These are phyloP conservation scores for Penicillium aurantiogriseum DNA, from an alignment of 2,329 filamentous ascomycete genomes.

Conservation along the genomic window DNA sequence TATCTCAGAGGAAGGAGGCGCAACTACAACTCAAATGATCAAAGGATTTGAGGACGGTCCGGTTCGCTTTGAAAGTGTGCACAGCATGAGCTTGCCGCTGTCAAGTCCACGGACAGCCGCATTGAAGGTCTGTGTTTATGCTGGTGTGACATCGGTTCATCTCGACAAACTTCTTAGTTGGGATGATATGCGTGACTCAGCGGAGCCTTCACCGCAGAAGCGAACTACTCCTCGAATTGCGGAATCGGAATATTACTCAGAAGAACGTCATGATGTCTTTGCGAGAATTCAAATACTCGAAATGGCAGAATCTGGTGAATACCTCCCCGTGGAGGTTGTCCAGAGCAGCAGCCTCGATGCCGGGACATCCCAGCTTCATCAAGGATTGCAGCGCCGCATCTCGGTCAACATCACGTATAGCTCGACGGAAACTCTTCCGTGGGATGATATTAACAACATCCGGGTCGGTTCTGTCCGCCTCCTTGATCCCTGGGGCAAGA, in stretches of 20 bases:
- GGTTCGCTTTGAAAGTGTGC: conserved; percentile 93
- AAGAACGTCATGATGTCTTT: conserved; percentile 92
- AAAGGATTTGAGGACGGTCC: conserved; percentile 89
- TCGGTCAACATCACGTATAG: conserved; percentile 87
- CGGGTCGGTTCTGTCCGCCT: conserved; percentile 79
- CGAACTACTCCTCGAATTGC: conserved; percentile 68
- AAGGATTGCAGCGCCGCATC: conserved; percentile 86
- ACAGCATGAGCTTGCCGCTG: conserved; percentile 92
- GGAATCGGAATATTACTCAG: conserved; percentile 87
- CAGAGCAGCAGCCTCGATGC: conserved; percentile 78
- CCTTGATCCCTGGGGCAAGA: conserved; percentile 80
- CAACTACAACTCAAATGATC: conserved; percentile 94
- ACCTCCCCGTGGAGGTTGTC: conserved; percentile 87
- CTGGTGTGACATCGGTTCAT: conserved; percentile 87
- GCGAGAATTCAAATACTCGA: conserved; percentile 85
- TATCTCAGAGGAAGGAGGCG: conserved; percentile 82
- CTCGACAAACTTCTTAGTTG: conserved; percentile 95
- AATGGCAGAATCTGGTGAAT: conserved; percentile 85
- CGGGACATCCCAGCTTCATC: conserved; percentile 93
- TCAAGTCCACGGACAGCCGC: conserved; percentile 71
- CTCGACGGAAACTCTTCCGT: conserved; percentile 82
- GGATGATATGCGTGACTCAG: conserved; percentile 92
- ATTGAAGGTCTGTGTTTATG: conserved; percentile 85
- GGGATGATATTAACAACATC: conserved; percentile 76
- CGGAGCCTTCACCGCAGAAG: conserved; percentile 56